Base-by-base conservation (phyloP, 2,329 filamentous ascomycete genomes). In the Fusarium staphyleae region DNA sequence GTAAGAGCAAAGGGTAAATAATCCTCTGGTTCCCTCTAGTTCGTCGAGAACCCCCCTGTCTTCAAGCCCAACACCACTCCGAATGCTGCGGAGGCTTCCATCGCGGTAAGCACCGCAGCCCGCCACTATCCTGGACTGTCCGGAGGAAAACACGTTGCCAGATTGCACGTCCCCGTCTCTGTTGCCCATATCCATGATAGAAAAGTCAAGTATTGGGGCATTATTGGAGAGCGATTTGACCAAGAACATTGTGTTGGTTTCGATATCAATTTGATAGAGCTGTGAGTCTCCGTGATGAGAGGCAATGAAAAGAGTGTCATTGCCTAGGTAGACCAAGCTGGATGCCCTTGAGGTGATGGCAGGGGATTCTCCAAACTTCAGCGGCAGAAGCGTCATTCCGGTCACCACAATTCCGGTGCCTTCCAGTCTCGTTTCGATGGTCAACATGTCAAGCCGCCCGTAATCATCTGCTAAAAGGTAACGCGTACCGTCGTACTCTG, bases 381-480 rank as follows among this genome's bases (percentile, higher is more conserved):
- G 54, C 3, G 72, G 63, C 43, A 85, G 81, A 15, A 97, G 79
- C 47, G 87, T 83, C 81, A 96, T 89, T 16, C 84, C 84, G 12
- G 83, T 84, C 0, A 97, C 90, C 13, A 87, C 83, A 5, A 85
- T 82, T 3, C 84, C 80, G 4, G 83, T 79, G 3, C 90, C 76
- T 15, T 89, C 76, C 8, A 96, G 78, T 9, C 81, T 77, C 2
- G 91, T 80, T 12, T 89, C 74, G 11, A 99, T 84, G 70, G 91
- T 91, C 30, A 99, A 77, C n/a, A 97, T 78, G 69, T 93, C 92
- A 18, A 99, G 74, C 42, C 83, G 84, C 13, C 95, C 93, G 69
- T 95, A 97, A 65, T 97, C 92, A 70, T 99, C 95, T 2, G 89
- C 92, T 3, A 99, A 76, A n/a, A 97, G 79, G 76, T 92, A 98